Evolutionary conservation across 257 asterid genomes (phyloP).

Genomic region (Capsicum pubescens): DNA sequence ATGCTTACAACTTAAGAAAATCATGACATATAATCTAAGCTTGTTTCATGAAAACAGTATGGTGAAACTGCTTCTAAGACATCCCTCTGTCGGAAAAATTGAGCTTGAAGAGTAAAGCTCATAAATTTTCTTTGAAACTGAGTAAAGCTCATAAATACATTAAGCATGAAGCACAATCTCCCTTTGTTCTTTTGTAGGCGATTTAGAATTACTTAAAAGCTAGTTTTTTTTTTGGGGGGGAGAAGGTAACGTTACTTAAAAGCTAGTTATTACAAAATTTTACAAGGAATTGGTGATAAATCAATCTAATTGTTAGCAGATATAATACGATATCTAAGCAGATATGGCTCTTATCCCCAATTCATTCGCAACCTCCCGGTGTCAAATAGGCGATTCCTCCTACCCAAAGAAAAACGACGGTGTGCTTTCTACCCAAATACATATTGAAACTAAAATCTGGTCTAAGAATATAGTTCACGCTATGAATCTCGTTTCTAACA

Average conservation of each 20-base stretch:
- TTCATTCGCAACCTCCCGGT: too few species aligned
- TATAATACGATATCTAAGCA: neutral
- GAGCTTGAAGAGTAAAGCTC: conserved; percentile 1
- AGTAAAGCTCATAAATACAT: neutral
- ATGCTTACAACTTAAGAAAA: neutral
- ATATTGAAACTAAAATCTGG: neutral
- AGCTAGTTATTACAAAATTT: neutral
- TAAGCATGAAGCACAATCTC: conserved; percentile 9
- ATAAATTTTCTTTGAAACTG: neutral
- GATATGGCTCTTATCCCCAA: neutral
- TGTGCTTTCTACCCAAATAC: too few species aligned
- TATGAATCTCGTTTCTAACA: neutral
- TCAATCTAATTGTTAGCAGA: neutral
- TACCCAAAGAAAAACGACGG: too few species aligned
- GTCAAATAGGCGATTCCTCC: too few species aligned
- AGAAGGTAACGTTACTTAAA: neutral
- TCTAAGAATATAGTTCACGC: neutral
- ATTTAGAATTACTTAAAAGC: neutral
- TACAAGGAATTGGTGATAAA: neutral
- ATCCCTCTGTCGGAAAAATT: neutral
- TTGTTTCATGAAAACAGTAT: neutral
- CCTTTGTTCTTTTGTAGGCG: neutral
- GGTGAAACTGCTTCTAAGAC: neutral
- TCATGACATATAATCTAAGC: neutral
- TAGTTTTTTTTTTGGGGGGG: too few species aligned